A percentile compares a stretch with the other conserved stretches of the same genome.
phyloP scores from a whole-genome alignment of 2,329 filamentous ascomycete genomes.

The Epichloe hybrida region DNA sequence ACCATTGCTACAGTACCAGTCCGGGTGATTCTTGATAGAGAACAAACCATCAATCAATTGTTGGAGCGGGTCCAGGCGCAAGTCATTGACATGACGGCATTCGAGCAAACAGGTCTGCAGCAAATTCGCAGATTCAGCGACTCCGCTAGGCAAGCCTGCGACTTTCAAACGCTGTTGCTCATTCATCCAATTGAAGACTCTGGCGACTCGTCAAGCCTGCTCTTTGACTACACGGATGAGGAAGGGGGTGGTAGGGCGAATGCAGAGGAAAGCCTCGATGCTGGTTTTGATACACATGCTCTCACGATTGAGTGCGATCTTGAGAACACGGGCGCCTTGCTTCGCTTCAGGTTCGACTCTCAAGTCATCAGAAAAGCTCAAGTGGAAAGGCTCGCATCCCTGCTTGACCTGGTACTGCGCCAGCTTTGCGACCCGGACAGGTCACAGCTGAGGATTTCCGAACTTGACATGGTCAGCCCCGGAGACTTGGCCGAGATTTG shows the following conservation, averaged over 20 bases:
- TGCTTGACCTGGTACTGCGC: background rate
- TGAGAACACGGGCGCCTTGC: background rate
- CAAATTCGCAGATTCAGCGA: background rate
- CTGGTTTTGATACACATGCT: constrained; percentile 2
- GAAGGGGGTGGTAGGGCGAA: background rate
- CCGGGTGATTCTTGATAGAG: constrained; percentile 15
- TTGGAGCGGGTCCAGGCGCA: constrained; percentile 20
- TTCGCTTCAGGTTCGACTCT: constrained; percentile 2
- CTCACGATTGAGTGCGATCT: constrained; percentile 2
- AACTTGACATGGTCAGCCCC: background rate
- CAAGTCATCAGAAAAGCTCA: background rate
- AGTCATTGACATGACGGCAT: constrained; percentile 1
- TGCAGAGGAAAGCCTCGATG: background rate
- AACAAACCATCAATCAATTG: constrained; percentile 21
- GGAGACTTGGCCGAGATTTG: constrained; percentile 5
- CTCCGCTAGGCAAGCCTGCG: background rate
- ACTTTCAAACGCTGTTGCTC: constrained; percentile 7
- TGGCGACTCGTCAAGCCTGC: background rate
- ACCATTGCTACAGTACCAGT: constrained; percentile 16
- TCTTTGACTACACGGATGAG: background rate
- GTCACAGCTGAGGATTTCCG: background rate
- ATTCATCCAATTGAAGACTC: constrained; percentile 7
- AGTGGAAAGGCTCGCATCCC: background rate
- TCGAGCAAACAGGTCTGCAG: constrained; percentile 3
- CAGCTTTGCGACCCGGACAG: background rate